Evolutionary conservation across 495 filamentous ascomycete genomes (phyloP).

Genomic region (Aeminium ludgeri): DNA sequence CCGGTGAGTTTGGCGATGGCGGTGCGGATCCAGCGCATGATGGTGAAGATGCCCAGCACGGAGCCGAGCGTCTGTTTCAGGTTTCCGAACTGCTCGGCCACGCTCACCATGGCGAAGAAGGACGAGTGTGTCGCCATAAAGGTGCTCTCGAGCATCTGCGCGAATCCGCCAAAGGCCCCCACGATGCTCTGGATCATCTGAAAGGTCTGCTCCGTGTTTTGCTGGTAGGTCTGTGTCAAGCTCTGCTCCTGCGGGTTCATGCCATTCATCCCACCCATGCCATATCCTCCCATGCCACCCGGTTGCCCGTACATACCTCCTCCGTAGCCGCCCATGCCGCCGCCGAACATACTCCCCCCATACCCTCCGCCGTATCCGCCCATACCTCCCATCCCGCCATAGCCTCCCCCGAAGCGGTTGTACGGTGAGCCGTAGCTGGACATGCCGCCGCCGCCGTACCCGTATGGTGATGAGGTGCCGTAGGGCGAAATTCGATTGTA

Average conservation of each 20-base stretch:
- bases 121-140: conserved; percentile 99
- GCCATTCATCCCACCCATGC: conserved; percentile 30
- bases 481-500: conserved; percentile 48
- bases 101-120: conserved; percentile 97
- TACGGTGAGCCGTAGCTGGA: conserved; percentile 52
- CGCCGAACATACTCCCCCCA: conserved; percentile 23
- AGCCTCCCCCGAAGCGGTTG: conserved; percentile 41
- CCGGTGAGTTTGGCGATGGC: conserved; percentile 88
- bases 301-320: conserved; percentile 28
- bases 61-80: conserved; percentile 90
- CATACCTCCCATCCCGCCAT: conserved; percentile 42
- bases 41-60: conserved; percentile 82
- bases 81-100: conserved; percentile 91
- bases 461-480: conserved; percentile 19
- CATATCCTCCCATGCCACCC: conserved; percentile 19
- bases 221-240: conserved; percentile 74
- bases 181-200: conserved; percentile 98
- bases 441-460: conserved; percentile 7
- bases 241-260: conserved; percentile 68
- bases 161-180: conserved; percentile 94
- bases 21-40: conserved; percentile 86
- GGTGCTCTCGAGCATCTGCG: conserved; percentile 98
- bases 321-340: conserved; percentile 27
- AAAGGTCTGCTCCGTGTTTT: conserved; percentile 92
- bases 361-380: conserved; percentile 23